Base-by-base conservation (phyloP, 768 basidiomycete genomes). In the Russula olivacea region DNA sequence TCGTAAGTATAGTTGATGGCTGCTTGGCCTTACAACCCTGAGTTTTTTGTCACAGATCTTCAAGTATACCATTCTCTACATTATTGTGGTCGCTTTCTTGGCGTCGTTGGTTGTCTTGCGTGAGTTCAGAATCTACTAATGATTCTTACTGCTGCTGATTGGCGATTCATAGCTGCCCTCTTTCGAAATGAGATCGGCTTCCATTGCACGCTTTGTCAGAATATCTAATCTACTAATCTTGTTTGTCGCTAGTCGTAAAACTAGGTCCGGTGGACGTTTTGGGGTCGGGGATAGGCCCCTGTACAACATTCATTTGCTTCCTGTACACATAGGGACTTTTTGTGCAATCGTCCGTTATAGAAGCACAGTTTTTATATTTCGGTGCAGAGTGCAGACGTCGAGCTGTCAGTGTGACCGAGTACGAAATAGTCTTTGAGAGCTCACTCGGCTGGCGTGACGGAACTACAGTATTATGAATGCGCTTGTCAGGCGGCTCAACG, bases 21-120 rank as follows among this genome's bases (percentile, higher is more conserved):
- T 45, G 9, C 36, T 54, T 28, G 43, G 28, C 19, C 66, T 58
- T 32, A 38, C 38, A 19, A 40, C 17, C 32, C 59, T 28, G 60
- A 34, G 32, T 21, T 19, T 5, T 45, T 21, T 28, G 58, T 45
- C 30, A 0, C 68, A 88, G 87, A 81, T 93, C 69, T 76, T 91
- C 72, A 93, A 91, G 74, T 95, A 95, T 74, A 87, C 91, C 21
- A 64, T 93, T 59, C 79, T 96, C 34, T 98, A 95, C 76, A 71
- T 87, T 61, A 59, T 89, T 55, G 81, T 95, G 73, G 80, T 94
- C 61, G 82, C 87, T 36, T 72, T 86, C 55, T 80, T 97, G 61
- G 88, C 89, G 43, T 87, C 93, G 23, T 78, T 98, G 73, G 83
- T 98, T 69, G 81, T 85, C 65, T 73, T 93, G 70, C 91, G 91